phyloP scores from a whole-genome alignment of 202 grass and related monocot genomes.

The Dendrocalamus latiflorus region DNA sequence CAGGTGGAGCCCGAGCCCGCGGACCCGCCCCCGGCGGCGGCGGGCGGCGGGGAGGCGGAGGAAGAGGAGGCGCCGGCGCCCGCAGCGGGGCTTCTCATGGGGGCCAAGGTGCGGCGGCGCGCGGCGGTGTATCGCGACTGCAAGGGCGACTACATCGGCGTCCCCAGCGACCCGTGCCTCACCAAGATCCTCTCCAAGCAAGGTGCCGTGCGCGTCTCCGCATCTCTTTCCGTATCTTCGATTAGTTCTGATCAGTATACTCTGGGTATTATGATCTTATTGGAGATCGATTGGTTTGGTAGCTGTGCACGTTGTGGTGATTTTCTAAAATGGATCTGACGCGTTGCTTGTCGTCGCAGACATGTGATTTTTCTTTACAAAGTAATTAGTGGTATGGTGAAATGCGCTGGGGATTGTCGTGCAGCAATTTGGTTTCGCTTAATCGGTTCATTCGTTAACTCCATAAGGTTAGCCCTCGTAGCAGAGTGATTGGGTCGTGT shows the following conservation, averaged over 20 bases:
- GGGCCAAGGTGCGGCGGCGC: conserved; percentile 62
- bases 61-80: conserved; percentile 12
- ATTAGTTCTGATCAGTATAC: background rate
- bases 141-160: conserved; percentile 77
- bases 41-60: background rate
- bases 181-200: conserved; percentile 84
- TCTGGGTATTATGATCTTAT: background rate
- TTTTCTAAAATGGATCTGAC: conserved; percentile 13
- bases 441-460: background rate
- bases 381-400: background rate
- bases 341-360: background rate
- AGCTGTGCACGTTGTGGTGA: background rate
- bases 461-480: background rate
- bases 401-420: background rate
- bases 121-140: conserved; percentile 57
- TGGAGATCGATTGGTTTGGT: background rate
- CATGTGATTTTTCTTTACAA: background rate
- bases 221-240: background rate
- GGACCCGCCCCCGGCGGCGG: background rate
- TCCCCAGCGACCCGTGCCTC: conserved; percentile 69
- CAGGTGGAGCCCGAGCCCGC: conserved; percentile 47
- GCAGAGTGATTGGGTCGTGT: background rate
- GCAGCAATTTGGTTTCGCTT: no score
- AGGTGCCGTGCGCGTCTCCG: conserved; percentile 18
- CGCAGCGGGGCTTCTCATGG: conserved; percentile 48